Evolutionary conservation across 306 rosid genomes (phyloP), one percentile per base, ranked within the genome.

Genomic region (Castanopsis chinensis): DNA sequence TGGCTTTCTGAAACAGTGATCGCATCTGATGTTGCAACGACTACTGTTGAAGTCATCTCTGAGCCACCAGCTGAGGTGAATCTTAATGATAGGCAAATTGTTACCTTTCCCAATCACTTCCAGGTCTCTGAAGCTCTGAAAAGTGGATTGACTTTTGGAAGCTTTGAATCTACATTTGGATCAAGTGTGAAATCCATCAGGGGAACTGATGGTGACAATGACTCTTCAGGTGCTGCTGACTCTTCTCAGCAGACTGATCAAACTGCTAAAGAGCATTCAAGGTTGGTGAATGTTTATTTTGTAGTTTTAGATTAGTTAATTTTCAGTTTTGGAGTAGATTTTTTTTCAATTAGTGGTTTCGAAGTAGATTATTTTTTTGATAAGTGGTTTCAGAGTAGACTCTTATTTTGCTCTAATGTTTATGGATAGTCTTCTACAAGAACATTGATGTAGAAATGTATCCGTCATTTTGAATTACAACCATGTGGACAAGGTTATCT

Each of bases 101-200:
- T 91, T 76, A 88, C 92, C 56, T 93, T 93, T 76, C 97, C 98
- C 13, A 88, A 81, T 76, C 93, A 93, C 86, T 91, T 93, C 82
- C 89, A 87, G 85, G 97, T 93, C 71, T 89, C 98, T 0, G 83
- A 87, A 79, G 84, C 90, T 76, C 71, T 91, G 71, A 93, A 90
- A 82, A 90, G 80, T 78, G 92, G 90, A 33, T 87, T 93, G 82
- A 90, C 92, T 52, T 93, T 93, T 84, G 98, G 98, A 86, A 93
- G 94, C 86, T 88, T 91, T 57, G 90, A 86, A 78, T 75, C 87
- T 69, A 54, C 43, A 70, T 79, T 63, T 14, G 86, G 72, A 49
- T 75, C 53, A 19, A 84, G 69, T 59, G 91, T 71, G 59, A 81
- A 60, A 61, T 82, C 83, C 56, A 74, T 73, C 75, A 84, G 52